Conservation (phyloP, 495 filamentous ascomycete species). For the Durotheca rogersii region DNA sequence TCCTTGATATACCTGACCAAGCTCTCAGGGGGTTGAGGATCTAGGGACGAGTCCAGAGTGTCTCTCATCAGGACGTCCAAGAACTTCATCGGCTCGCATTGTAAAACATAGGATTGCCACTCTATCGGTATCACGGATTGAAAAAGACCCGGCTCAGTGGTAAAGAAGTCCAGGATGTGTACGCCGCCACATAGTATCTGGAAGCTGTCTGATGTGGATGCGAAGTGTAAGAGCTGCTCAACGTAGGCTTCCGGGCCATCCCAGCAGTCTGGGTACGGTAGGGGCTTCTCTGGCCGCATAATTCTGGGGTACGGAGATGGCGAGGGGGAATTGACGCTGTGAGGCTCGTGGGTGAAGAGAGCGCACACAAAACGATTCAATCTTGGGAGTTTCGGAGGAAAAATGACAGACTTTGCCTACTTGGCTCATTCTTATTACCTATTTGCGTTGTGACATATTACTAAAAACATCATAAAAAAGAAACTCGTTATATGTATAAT, state of each 20-base stretch:
- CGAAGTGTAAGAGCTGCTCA: constrained; percentile 72
- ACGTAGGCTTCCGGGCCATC: constrained; percentile 67
- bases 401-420: too few species aligned
- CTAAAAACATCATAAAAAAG: too few species aligned
- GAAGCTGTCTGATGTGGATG: constrained; percentile 72
- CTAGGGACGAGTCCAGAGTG: constrained; percentile 54
- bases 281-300: constrained; percentile 43
- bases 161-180: constrained; percentile 95
- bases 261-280: constrained; percentile 49
- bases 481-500: too few species aligned
- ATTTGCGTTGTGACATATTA: too few species aligned
- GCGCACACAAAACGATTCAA: too few species aligned
- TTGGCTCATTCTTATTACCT: too few species aligned
- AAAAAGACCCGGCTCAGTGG: constrained; percentile 76
- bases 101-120: constrained; percentile 77
- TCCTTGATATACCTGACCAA: constrained; percentile 73
- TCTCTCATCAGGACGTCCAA: constrained; percentile 77
- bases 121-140: constrained; percentile 67
- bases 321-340: background rate
- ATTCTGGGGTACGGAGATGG: constrained; percentile 4
- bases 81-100: constrained; percentile 67
- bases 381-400: too few species aligned
- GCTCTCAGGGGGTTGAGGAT: constrained; percentile 61
- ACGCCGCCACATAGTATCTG: constrained; percentile 88
- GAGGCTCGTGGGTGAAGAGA: too few species aligned